Conservation (phyloP, 1,139 yeast genomes). For the Keqinozyma sinolaborantium region DNA sequence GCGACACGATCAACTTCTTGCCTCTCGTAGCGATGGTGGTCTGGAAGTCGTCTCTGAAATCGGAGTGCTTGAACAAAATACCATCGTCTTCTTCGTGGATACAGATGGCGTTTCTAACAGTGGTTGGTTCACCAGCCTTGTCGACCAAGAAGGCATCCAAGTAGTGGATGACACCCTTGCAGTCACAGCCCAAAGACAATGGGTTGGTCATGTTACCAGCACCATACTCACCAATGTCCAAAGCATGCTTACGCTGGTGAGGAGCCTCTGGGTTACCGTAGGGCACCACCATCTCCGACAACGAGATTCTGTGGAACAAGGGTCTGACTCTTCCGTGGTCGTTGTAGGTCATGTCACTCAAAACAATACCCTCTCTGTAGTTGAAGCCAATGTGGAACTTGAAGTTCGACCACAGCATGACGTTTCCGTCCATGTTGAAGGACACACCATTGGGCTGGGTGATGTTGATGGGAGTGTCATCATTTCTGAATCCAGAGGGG, state of each 20-base stretch:
- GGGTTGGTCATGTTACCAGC: slow-evolving; percentile 85
- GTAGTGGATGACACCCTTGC: slow-evolving; percentile 81
- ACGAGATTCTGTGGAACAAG: slow-evolving; percentile 72
- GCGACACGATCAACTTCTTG: slow-evolving; percentile 68
- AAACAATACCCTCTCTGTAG: slow-evolving; percentile 80
- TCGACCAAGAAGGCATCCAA: slow-evolving; percentile 71
- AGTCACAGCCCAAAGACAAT: slow-evolving; percentile 74
- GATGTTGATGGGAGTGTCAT: slow-evolving; percentile 59
- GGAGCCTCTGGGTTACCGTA: slow-evolving; percentile 79
- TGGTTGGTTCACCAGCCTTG: slow-evolving; percentile 63
- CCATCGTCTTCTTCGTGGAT: slow-evolving; percentile 87
- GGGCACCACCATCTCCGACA: slow-evolving; percentile 83
- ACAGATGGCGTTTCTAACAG: slow-evolving; percentile 74
- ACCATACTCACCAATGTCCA: slow-evolving; percentile 85
- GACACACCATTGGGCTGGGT: slow-evolving; percentile 84
- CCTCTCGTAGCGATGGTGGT: slow-evolving; percentile 76
- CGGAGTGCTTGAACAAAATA: slow-evolving; percentile 73
- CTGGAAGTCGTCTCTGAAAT: slow-evolving; percentile 75
- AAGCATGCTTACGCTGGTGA: slow-evolving; percentile 81
- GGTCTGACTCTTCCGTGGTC: slow-evolving; percentile 73
- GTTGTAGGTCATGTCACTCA: slow-evolving; percentile 68
- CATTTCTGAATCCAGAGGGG: slow-evolving; percentile 56
- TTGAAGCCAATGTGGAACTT: slow-evolving; percentile 77
- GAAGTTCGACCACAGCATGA: slow-evolving; percentile 75
- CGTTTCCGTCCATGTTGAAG: slow-evolving; percentile 64